phyloP scores from a whole-genome alignment of 768 basidiomycete species.

The Leccinum obscurum region DNA sequence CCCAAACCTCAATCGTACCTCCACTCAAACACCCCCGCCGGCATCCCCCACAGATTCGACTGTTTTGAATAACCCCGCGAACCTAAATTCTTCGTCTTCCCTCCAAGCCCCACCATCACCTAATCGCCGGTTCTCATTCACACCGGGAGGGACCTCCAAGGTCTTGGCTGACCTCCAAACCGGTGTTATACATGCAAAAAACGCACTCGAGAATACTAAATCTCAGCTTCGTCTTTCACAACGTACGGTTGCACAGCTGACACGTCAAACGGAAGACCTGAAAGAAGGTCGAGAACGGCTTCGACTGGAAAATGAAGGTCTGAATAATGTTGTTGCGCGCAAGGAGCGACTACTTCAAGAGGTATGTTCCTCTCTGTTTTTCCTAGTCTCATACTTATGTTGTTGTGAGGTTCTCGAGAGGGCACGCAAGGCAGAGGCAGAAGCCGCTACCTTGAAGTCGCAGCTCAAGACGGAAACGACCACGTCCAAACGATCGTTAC shows the following conservation, averaged over 20 bases:
- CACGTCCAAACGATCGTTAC: constrained; percentile 69
- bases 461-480: constrained; percentile 75
- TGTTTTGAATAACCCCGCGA: constrained; percentile 22
- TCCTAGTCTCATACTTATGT: neutral
- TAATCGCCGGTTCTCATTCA: constrained; percentile 59
- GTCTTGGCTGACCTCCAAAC: constrained; percentile 86
- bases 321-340: constrained; percentile 85
- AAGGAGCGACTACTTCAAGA: constrained; percentile 89
- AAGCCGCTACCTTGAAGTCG: constrained; percentile 63
- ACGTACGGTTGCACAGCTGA: constrained; percentile 79
- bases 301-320: constrained; percentile 80
- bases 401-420: constrained; percentile 67
- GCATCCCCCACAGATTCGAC: constrained; percentile 39
- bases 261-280: constrained; percentile 83
- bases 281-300: constrained; percentile 85
- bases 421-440: constrained; percentile 82
- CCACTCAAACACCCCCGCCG: constrained; percentile 32
- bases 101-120: constrained; percentile 48
- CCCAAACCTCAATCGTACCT: constrained; percentile 33
- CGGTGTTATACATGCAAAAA: constrained; percentile 75
- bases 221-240: constrained; percentile 79
- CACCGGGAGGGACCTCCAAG: constrained; percentile 81
- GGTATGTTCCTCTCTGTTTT: constrained; percentile 39
- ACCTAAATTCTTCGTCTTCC: constrained; percentile 37
- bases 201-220: constrained; percentile 85